Conservation (phyloP, 805 yeast species). For the Kodamaea lidongshanica region DNA sequence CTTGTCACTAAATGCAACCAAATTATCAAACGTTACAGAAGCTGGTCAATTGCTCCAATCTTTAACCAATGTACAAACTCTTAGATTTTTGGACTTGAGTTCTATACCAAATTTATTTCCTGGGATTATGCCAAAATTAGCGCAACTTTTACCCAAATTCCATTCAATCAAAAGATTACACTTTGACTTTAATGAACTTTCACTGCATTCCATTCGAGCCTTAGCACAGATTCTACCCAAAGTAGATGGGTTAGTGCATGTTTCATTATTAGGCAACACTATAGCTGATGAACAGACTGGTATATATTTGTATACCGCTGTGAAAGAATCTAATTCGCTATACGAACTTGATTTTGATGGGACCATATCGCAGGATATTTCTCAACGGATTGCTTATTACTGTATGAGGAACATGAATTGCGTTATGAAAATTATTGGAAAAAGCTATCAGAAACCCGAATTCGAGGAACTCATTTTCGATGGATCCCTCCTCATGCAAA, state of each 20-base stretch:
- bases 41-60: constrained; percentile 30
- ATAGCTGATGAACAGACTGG: no score
- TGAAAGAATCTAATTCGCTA: constrained; percentile 41
- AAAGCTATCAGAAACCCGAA: constrained; percentile 61
- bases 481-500: constrained; percentile 66
- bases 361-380: constrained; percentile 44
- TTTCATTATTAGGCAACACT: constrained; percentile 49
- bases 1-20: constrained; percentile 49
- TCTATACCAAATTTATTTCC: constrained; percentile 50
- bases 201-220: constrained; percentile 42
- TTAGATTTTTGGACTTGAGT: constrained; percentile 49
- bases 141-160: constrained; percentile 40
- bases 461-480: constrained; percentile 68
- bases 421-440: constrained; percentile 46
- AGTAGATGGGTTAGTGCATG: constrained; percentile 45
- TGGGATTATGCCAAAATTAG: constrained; percentile 39
- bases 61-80: constrained; percentile 32
- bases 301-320: constrained; percentile 47
- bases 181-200: constrained; percentile 48
- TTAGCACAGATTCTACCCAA: constrained; percentile 44
- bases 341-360: constrained; percentile 50
- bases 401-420: constrained; percentile 53
- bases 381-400: constrained; percentile 50
- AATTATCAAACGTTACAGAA: constrained; percentile 37
- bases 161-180: constrained; percentile 45